A percentile compares a stretch with the other conserved stretches of the same genome.
These are phyloP conservation scores for Lotus japonicus DNA, from an alignment of 306 rosid species.

Conservation along the genomic window DNA sequence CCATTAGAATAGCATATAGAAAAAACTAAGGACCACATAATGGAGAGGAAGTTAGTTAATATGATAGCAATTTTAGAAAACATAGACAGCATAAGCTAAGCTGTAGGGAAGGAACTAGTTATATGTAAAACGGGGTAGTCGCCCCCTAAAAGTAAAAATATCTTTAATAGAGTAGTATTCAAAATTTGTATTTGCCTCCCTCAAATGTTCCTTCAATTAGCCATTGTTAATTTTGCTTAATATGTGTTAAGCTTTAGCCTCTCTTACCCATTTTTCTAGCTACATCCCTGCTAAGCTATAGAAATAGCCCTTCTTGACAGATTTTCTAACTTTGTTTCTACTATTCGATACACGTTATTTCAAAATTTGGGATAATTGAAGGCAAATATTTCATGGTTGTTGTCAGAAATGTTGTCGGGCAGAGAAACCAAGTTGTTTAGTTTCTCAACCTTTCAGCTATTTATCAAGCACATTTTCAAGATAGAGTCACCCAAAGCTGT, in stretches of 20 bases:
- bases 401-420: not conserved
- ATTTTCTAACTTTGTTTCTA: not conserved
- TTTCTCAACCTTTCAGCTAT: constrained; percentile 5
- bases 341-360: not conserved
- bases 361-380: not conserved
- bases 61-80: not conserved
- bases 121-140: too few relatives aligned
- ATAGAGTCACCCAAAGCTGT: not conserved
- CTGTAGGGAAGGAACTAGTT: too few relatives aligned
- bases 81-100: not conserved
- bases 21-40: not conserved
- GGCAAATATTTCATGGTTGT: not conserved
- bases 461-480: not conserved
- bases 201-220: too few relatives aligned
- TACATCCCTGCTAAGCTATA: not conserved
- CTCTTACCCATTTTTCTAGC: too few relatives aligned
- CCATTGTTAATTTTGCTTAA: too few relatives aligned
- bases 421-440: not conserved
- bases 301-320: not conserved
- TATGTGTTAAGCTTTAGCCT: too few relatives aligned
- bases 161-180: too few relatives aligned
- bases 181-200: too few relatives aligned
- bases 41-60: not conserved
- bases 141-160: too few relatives aligned
- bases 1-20: not conserved